These are phyloP conservation scores for Tetracladium setigerum DNA, from an alignment of 495 filamentous ascomycete species.

Conservation along the genomic window DNA sequence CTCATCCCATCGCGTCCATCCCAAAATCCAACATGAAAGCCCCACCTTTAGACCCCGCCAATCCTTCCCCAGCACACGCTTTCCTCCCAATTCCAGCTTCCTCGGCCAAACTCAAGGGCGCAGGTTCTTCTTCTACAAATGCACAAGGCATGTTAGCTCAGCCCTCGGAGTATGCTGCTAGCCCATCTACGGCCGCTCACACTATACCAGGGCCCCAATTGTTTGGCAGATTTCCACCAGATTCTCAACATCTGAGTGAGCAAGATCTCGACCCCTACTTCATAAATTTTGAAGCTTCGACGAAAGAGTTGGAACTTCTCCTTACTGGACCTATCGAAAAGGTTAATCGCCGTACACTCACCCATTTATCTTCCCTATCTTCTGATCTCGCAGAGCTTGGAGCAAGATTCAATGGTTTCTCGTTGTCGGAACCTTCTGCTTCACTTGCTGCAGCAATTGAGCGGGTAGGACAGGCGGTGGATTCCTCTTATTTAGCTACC, in stretches of 20 bases:
- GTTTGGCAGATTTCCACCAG: constrained; percentile 77
- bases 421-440: constrained; percentile 79
- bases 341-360: constrained; percentile 83
- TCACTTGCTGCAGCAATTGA: constrained; percentile 92
- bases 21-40: constrained; percentile 92
- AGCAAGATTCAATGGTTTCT: constrained; percentile 93
- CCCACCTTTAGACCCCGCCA: constrained; percentile 85
- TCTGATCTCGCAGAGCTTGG: constrained; percentile 88
- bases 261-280: constrained; percentile 95
- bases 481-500: constrained; percentile 92
- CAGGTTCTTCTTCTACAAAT: constrained; percentile 35
- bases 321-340: constrained; percentile 91
- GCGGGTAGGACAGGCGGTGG: constrained; percentile 86
- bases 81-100: constrained; percentile 79
- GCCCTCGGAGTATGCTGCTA: constrained; percentile 27
- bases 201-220: constrained; percentile 54
- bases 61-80: constrained; percentile 78
- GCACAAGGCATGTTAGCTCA: constrained; percentile 41
- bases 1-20: constrained; percentile 81
- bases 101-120: constrained; percentile 75
- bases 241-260: constrained; percentile 66
- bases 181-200: constrained; percentile 47
- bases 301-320: constrained; percentile 77
- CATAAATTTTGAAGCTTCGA: constrained; percentile 78
- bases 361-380: constrained; percentile 72